A percentile compares a stretch with the other conserved stretches of the same genome.
phyloP scores from a whole-genome alignment of 257 asterid genomes.

The Leonotis leonurus region DNA sequence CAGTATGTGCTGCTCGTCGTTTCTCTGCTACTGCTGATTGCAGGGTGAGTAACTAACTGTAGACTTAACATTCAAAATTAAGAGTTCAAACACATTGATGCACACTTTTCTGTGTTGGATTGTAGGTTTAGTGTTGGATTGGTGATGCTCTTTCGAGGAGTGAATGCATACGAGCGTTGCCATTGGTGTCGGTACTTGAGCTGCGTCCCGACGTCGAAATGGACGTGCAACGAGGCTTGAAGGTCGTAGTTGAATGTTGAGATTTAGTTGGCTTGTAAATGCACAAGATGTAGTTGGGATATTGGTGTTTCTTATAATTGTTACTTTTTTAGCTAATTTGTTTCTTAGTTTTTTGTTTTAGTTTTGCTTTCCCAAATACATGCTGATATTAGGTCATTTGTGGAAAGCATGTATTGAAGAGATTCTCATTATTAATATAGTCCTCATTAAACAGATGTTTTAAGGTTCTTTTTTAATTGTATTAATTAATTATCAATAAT shows the following conservation, averaged over 20 bases:
- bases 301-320: neutral
- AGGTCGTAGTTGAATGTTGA: neutral
- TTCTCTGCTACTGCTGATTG: constrained; percentile 49
- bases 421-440: too few species aligned
- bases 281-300: constrained; percentile 1
- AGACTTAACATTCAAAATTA: too few species aligned
- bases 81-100: too few species aligned
- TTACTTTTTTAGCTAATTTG: neutral
- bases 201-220: constrained; percentile 70
- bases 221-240: constrained; percentile 57
- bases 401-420: too few species aligned
- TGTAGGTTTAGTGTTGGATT: constrained; percentile 63
- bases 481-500: too few species aligned
- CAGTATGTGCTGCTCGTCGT: constrained; percentile 56
- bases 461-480: too few species aligned
- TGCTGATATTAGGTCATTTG: too few species aligned
- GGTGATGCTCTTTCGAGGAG: constrained; percentile 73
- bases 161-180: constrained; percentile 57
- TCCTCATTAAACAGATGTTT: too few species aligned
- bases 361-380: too few species aligned
- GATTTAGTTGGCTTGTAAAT: constrained; percentile 13
- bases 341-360: neutral
- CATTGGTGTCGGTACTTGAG: constrained; percentile 75
- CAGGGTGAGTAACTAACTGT: constrained; percentile 43
- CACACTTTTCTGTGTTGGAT: too few species aligned